Evolutionary conservation across 1,284 basidiomycete genomes (phyloP).

Genomic region (Apiotrichum mycotoxinovorans): DNA sequence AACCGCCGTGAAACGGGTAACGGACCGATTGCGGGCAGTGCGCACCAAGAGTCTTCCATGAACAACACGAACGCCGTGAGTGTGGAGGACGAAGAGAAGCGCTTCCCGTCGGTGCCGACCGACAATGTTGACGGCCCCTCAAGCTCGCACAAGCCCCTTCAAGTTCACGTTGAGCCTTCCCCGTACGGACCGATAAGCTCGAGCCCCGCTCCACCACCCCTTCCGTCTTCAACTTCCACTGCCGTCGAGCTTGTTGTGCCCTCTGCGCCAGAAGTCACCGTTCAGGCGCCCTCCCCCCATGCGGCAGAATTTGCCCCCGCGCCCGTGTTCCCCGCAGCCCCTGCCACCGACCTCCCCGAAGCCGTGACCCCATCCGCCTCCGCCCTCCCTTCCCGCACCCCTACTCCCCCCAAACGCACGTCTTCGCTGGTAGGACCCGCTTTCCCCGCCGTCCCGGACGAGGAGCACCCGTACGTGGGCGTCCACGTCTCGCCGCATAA

Average conservation of each 20-base stretch:
- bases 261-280: background rate
- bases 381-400: background rate
- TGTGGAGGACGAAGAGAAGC: constrained; percentile 2
- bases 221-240: background rate
- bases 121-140: background rate
- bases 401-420: constrained; percentile 3
- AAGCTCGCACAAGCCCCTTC: constrained; percentile 22
- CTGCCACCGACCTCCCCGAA: constrained; percentile 4
- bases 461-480: constrained; percentile 40
- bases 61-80: constrained; percentile 1
- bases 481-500: constrained; percentile 34
- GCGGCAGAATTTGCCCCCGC: constrained; percentile 11
- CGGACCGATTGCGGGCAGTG: background rate
- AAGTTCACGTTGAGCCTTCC: constrained; percentile 41
- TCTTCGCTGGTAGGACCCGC: constrained; percentile 5
- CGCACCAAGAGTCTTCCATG: constrained; percentile 1
- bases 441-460: constrained; percentile 45
- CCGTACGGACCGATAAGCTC: constrained; percentile 14
- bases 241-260: background rate
- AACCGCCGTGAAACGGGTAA: constrained; percentile 1
- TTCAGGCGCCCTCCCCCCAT: constrained; percentile 7
- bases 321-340: constrained; percentile 4
- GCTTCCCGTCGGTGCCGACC: constrained; percentile 6
- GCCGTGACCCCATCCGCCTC: background rate
- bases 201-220: too few relatives aligned